Percentiles rank a stretch among this genome's conserved stretches.
phyloP scores from a whole-genome alignment of 371 early-diverging fungal genomes.

The Haplosporangium sp. region DNA sequence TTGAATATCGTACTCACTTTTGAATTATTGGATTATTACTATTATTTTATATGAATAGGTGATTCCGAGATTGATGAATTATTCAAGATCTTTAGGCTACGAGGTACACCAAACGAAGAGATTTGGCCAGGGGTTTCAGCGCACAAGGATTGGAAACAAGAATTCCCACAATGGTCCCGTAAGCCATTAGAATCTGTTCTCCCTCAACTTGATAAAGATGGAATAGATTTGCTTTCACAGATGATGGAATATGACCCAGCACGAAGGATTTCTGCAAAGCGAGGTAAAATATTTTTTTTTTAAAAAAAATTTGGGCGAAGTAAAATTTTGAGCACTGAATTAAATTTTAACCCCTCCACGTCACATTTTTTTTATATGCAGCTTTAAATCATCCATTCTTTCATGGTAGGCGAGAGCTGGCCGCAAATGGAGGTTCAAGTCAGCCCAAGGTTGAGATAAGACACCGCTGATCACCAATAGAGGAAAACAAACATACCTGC shows the following conservation, averaged over 20 bases:
- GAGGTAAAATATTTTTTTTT: conserved; percentile 50
- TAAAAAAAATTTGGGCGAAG: conserved; percentile 8
- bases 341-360: background rate
- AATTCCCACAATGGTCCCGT: conserved; percentile 77
- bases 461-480: background rate
- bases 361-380: background rate
- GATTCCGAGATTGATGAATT: conserved; percentile 98
- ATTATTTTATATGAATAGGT: conserved; percentile 53
- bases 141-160: conserved; percentile 86
- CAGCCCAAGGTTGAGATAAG: conserved; percentile 5
- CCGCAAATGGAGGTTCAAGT: background rate
- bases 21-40: too few species aligned
- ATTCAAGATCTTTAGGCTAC: conserved; percentile 89
- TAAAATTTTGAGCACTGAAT: background rate
- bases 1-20: too few species aligned
- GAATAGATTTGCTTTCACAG: conserved; percentile 74
- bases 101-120: conserved; percentile 93
- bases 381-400: background rate
- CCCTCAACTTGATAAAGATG: conserved; percentile 63
- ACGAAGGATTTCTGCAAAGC: conserved; percentile 83
- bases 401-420: background rate
- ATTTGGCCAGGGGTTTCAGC: conserved; percentile 87
- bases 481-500: background rate
- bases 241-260: conserved; percentile 85
- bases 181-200: conserved; percentile 60